Base-by-base conservation (phyloP, 1,284 basidiomycete species). In the Sporisorium reilianum region DNA sequence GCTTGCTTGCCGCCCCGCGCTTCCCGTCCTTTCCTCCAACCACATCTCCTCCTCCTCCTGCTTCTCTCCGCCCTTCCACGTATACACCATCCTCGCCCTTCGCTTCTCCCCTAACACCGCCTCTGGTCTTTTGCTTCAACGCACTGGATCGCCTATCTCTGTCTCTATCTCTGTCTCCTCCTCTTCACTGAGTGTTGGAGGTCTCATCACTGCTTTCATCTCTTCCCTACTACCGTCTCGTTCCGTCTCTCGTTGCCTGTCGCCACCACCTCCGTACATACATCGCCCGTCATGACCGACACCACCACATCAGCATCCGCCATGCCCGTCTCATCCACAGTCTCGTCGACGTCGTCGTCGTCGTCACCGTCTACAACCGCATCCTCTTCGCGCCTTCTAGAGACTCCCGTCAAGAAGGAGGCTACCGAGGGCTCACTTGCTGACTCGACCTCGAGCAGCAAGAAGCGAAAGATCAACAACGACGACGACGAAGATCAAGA, bases 181-280 rank as follows among this genome's bases (percentile, higher is more conserved):
- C 65, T 63, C 71, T 68, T 74, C 48, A 57, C 64, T 73, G 70
- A 66, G 64, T 49, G 64, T 26, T 73, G 64, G 64, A 68, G 64
- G 48, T 55, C 52, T 26, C 45, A 40, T 61, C 36, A 2, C 25
- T 40, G 20, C 49, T 46, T 28, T 20, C 20, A n/a, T 55, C 28
- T 26, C 30, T 44, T 44, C 54, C 12, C 38, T 26, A 12, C 20
- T 32, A 23, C 23, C 38, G 20, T 52, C 20, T 52, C 51, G 23
- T 34, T n/a, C 14, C 38, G 41, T 44, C 23, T 26, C 23, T 38
- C 8, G 28, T 44, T 38, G 55, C 54, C 60, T 38, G 18, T 55
- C 60, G 63, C 28, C 61, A 40, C 38, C 48, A 30, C 42, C 44
- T n/a, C 28, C 45, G 40, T 56, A 42, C 48, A 45, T 23, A 41